Evolutionary conservation across 805 yeast species (phyloP), one percentile per base, ranked within the genome.

Genomic region (Barnettozyma wickerhamii): DNA sequence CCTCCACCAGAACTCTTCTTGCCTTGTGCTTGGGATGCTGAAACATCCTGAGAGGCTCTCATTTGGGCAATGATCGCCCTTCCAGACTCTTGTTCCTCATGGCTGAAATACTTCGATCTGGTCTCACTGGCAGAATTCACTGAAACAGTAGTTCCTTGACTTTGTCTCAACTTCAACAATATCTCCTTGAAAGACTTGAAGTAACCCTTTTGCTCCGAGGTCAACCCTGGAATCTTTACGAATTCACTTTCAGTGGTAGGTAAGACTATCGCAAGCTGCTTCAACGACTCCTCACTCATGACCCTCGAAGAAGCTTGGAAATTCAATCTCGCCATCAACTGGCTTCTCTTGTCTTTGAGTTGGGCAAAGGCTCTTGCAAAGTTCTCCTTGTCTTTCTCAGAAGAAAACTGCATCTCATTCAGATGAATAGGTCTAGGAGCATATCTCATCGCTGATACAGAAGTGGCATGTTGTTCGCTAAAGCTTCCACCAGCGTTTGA

Each of bases 251-350:
- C 69, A 13, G 68, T 71, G 3, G 68, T 65, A 2, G 89, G 88
- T 24, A 81, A 62, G 37, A 61, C 65, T 15, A 56, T 47, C 0
- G 85, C 77, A 78, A 81, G 72, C 33, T 76, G 79, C 44, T 69
- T 68, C 42, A 81, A 54, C 0, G 77, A 58, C 2, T 57, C 60
- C 41, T 65, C 66, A 0, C 68, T 53, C 9, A 67, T 64, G 37
- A 69, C 60, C 1, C 65, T 49, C 0, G 63, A 56, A 17, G 68
- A 64, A 14, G 49, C 47, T 34, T 56, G 48, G 26, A 63, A 65
- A 15, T 65, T 66, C 28, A 71, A 45, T 27, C 64, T 66, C 1
- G 65, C 64, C 61, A 72, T 68, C n/a, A 66, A 56, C 26, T 65
- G 61, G 26, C 64, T 60, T 37, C 83, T 58, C 13, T 66, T 58